Conservation (phyloP, 306 rosid genomes). For the Cicer arietinum region DNA sequence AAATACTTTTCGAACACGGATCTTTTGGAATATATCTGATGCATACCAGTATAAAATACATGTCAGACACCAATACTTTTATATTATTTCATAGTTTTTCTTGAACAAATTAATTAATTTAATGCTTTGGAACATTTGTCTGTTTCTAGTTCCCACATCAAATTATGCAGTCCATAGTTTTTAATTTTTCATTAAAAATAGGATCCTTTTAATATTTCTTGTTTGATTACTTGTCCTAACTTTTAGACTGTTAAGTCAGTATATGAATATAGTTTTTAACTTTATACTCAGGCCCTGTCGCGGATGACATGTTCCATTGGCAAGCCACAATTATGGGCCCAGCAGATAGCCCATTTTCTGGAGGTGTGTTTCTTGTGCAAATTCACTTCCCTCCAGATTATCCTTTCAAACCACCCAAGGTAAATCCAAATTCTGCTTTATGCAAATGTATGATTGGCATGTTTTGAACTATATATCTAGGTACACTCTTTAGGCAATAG, state of each 20-base stretch:
- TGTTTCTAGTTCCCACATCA: neutral
- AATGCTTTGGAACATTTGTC: conserved; percentile 4
- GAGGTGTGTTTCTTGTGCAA: conserved; percentile 55
- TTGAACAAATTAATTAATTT: neutral
- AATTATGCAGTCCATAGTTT: neutral
- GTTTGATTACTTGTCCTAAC: neutral
- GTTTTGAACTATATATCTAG: conserved; percentile 2
- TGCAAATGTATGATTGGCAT: neutral
- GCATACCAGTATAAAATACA: neutral
- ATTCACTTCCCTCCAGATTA: conserved; percentile 65
- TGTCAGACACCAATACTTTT: neutral
- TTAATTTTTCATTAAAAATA: neutral
- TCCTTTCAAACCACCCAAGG: conserved; percentile 69
- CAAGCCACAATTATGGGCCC: conserved; percentile 53
- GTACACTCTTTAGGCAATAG: neutral
- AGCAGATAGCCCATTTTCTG: conserved; percentile 49
- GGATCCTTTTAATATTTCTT: neutral
- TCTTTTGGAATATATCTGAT: neutral
- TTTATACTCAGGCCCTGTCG: conserved; percentile 37
- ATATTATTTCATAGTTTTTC: neutral
- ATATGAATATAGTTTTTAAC: neutral
- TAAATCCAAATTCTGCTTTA: conserved; percentile 11
- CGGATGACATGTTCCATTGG: conserved; percentile 47
- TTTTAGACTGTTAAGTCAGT: conserved; percentile 17
- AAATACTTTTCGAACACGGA: no score